phyloP scores from a whole-genome alignment of 192 early-diverging fungal genomes.

The Coemansia sp. region DNA sequence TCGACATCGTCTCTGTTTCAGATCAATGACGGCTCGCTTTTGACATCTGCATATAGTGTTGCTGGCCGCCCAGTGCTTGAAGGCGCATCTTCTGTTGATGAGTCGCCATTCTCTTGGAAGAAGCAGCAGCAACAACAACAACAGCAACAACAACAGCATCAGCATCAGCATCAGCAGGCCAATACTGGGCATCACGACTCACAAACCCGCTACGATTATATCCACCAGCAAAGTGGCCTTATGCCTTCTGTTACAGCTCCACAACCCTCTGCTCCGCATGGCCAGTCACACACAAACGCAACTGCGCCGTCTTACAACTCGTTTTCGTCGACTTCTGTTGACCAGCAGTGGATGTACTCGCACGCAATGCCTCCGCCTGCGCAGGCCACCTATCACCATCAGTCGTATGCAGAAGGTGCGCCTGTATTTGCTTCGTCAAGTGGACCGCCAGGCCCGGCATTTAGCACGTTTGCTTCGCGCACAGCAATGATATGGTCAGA shows the following conservation, averaged over 20 bases:
- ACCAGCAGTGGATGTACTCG: conserved; percentile 2
- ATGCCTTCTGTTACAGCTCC: not conserved
- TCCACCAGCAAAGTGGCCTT: not conserved
- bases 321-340: not conserved
- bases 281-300: not conserved
- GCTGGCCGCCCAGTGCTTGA: not conserved
- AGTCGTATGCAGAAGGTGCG: not conserved
- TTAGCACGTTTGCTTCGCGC: conserved; percentile 26
- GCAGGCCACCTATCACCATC: not conserved
- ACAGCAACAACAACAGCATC: not conserved
- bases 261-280: not conserved
- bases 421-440: not conserved
- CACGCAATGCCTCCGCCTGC: not conserved
- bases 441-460: not conserved
- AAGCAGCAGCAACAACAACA: too few relatives aligned
- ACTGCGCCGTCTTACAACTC: not conserved
- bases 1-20: conserved; percentile 33
- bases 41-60: conserved; percentile 1
- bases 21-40: conserved; percentile 10
- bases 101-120: not conserved
- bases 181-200: not conserved
- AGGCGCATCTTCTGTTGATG: not conserved
- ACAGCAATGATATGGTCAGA: conserved; percentile 38
- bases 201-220: not conserved
- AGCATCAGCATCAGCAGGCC: not conserved